Evolutionary conservation across 768 basidiomycete species (phyloP).

Genomic region (Russula vinacea): DNA sequence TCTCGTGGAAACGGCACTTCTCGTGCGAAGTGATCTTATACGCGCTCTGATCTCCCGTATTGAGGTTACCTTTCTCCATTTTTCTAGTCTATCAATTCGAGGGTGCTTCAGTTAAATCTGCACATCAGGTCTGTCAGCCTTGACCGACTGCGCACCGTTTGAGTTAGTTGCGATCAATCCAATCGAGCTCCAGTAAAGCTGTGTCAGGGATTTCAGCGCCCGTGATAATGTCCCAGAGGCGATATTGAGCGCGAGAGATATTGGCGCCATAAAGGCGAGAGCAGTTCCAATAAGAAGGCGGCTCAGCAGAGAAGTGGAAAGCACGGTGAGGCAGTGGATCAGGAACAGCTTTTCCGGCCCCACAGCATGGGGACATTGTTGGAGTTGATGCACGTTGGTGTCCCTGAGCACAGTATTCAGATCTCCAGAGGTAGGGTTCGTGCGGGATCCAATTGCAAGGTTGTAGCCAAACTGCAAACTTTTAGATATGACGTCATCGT

Average conservation of each 20-base stretch:
- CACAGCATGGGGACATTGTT: slow-evolving; percentile 7
- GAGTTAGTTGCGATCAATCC: neutral
- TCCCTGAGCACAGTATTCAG: slow-evolving; percentile 1
- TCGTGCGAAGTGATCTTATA: slow-evolving; percentile 2
- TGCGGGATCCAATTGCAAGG: neutral
- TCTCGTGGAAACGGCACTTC: neutral
- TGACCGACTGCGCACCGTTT: neutral
- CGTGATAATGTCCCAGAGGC: neutral
- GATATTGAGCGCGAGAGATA: neutral
- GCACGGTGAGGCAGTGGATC: neutral
- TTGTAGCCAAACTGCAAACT: too few relatives aligned
- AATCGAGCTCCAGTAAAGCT: neutral
- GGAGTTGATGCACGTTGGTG: neutral
- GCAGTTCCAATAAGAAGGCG: neutral
- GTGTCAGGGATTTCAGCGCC: neutral
- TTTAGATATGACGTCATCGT: neutral
- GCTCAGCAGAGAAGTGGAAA: neutral
- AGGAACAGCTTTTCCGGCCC: neutral
- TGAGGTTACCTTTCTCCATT: neutral
- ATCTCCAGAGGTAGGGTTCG: neutral
- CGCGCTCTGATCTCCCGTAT: neutral
- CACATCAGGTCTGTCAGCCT: neutral
- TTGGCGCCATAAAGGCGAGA: neutral
- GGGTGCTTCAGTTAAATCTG: neutral
- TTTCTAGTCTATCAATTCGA: neutral